Percentiles rank a stretch among this genome's conserved stretches.
Evolutionary conservation across 306 rosid genomes (phyloP).

Genomic region (Malus sylvestris): DNA sequence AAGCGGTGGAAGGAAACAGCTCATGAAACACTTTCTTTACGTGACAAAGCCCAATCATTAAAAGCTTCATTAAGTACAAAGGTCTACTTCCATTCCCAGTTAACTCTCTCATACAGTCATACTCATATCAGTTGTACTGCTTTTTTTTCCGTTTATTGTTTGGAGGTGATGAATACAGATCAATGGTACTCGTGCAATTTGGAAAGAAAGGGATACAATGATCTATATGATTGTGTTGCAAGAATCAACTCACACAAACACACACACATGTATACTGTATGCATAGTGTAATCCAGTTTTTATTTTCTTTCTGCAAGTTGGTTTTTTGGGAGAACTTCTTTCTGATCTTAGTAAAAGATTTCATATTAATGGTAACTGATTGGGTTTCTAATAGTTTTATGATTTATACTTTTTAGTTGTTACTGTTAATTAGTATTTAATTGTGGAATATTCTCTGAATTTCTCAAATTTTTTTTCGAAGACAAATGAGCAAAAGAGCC

Average conservation of each 20-base stretch:
- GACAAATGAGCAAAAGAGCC: slow-evolving; percentile 50
- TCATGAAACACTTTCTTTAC: slow-evolving; percentile 64
- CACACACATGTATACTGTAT: background rate
- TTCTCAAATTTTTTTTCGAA: slow-evolving; percentile 30
- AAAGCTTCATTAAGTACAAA: slow-evolving; percentile 44
- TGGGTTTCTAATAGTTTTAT: background rate
- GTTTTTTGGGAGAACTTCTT: background rate
- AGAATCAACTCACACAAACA: background rate
- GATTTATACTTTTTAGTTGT: background rate
- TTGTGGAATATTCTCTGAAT: background rate
- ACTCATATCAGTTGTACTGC: background rate
- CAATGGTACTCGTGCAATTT: background rate
- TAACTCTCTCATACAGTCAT: background rate
- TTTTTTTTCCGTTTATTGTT: background rate
- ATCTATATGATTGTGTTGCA: background rate
- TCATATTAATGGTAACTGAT: background rate
- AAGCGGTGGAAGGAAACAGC: slow-evolving; percentile 90
- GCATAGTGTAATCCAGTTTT: background rate
- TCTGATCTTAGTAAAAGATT: background rate
- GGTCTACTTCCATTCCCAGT: slow-evolving; percentile 36
- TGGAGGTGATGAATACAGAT: background rate
- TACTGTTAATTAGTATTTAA: background rate
- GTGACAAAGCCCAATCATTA: slow-evolving; percentile 61
- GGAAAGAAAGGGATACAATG: background rate
- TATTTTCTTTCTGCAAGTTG: background rate